Conservation (phyloP, 176 grass and related monocot genomes). For the Saccharum officinarum region DNA sequence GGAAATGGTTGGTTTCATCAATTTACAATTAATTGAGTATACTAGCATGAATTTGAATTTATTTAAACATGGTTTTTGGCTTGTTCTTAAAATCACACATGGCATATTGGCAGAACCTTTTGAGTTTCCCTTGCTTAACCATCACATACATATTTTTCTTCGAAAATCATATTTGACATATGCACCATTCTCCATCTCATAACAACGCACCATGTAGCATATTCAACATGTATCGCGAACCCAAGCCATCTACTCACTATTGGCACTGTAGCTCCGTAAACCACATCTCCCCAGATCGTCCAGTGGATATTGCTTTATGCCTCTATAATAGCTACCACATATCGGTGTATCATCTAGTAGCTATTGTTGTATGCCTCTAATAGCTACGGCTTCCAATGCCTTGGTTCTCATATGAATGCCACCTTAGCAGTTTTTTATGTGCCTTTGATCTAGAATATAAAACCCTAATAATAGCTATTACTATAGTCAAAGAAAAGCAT, state of each 20-base stretch:
- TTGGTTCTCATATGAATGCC: not conserved
- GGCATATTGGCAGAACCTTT: not conserved
- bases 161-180: not conserved
- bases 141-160: not conserved
- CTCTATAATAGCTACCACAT: not conserved
- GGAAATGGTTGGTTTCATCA: no score
- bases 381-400: not conserved
- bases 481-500: not conserved
- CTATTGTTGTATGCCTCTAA: not conserved
- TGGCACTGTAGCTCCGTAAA: not conserved
- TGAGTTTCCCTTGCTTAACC: not conserved
- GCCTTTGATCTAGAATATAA: not conserved
- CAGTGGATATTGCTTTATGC: not conserved
- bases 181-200: not conserved
- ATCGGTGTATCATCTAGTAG: not conserved
- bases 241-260: not conserved
- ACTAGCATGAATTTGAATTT: no score
- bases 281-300: not conserved
- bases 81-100: no score
- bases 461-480: not conserved
- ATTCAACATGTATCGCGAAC: not conserved
- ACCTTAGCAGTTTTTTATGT: not conserved
- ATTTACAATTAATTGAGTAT: no score
- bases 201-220: not conserved
- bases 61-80: no score